Evolutionary conservation across 805 yeast genomes (phyloP), one percentile per base, ranked within the genome.

Genomic region (Suhomyces sp.): DNA sequence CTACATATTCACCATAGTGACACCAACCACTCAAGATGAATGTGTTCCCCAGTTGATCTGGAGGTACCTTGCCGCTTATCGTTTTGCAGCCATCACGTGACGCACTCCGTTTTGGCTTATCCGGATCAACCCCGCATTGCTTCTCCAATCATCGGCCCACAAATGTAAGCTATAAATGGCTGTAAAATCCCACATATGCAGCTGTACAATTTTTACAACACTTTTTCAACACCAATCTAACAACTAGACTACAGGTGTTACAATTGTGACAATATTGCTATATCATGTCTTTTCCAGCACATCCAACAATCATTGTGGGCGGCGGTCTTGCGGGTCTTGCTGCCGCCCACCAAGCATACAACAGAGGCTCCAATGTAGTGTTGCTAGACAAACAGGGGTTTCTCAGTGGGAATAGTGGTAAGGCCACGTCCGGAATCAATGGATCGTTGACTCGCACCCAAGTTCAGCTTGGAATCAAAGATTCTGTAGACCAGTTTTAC

Each of bases 371-470:
- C 43, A 80, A 79, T 59, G 79, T 83, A 22, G 68, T 78, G 2
- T 60, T 84, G 6, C 59, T 84, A 37, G 88, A 84, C 60, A 83
- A 83, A 60, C 85, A 81, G 57, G 79, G 82, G 8, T 81, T 79
- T 57, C 73, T 81, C 43, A 84, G 86, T 44, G 87, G 87, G 1
- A 84, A 84, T 60, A 80, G 85, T 46, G 84, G 85, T 21, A 84
- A 84, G 61, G 87, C 87, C 2, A 82, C 87, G 0, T 79, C 84
- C 1, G 88, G 88, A 6, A 84, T 84, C 57, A 84, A 84, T 60
- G 96, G 94, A n/a, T 85, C 88, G 0, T 70, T 77, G 35, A 85
- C 96, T 0, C 61, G 78, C 15, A 81, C 86, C 4, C 96, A 87
- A 63, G 69, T 73, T 33, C 51, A 66, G 6, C 65, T 74, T 31